Evolutionary conservation across 495 filamentous ascomycete species (phyloP).

Genomic region (Hypoxylon subgilvum): DNA sequence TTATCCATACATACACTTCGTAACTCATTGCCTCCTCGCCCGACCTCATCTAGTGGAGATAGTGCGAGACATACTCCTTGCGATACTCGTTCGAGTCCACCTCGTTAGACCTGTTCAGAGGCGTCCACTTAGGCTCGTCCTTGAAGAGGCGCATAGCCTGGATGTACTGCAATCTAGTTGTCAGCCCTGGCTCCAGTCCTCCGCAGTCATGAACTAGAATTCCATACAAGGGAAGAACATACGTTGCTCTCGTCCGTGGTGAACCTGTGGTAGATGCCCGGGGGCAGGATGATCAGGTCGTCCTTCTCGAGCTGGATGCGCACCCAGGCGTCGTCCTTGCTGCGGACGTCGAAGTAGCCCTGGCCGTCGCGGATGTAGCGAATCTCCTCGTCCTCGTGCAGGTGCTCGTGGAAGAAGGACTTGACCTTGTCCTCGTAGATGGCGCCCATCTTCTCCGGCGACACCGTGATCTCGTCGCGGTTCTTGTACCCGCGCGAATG

Average conservation of each 20-base stretch:
- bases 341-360: slow-evolving; percentile 93
- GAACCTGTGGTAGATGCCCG: slow-evolving; percentile 97
- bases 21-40: slow-evolving; percentile 2
- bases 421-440: slow-evolving; percentile 90
- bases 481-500: slow-evolving; percentile 84
- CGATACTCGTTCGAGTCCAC: slow-evolving; percentile 80
- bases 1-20: slow-evolving; percentile 8
- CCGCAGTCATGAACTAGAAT: not conserved
- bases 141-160: slow-evolving; percentile 97
- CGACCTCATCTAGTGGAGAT: slow-evolving; percentile 30
- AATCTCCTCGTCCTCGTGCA: slow-evolving; percentile 99
- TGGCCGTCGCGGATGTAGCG: slow-evolving; percentile 90
- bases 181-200: slow-evolving; percentile 6
- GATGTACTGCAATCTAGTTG: slow-evolving; percentile 68
- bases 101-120: slow-evolving; percentile 79
- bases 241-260: slow-evolving; percentile 92
- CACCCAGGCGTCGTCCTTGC: slow-evolving; percentile 77
- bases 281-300: slow-evolving; percentile 82
- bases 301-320: slow-evolving; percentile 77
- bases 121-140: slow-evolving; percentile 98
- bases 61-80: slow-evolving; percentile 69
- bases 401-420: slow-evolving; percentile 90
- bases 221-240: slow-evolving; percentile 44
- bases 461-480: slow-evolving; percentile 90
- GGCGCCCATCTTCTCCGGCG: slow-evolving; percentile 82